Evolutionary conservation across 306 rosid species (phyloP), one percentile per base, ranked within the genome.

Genomic region (Quercus engelmannii): DNA sequence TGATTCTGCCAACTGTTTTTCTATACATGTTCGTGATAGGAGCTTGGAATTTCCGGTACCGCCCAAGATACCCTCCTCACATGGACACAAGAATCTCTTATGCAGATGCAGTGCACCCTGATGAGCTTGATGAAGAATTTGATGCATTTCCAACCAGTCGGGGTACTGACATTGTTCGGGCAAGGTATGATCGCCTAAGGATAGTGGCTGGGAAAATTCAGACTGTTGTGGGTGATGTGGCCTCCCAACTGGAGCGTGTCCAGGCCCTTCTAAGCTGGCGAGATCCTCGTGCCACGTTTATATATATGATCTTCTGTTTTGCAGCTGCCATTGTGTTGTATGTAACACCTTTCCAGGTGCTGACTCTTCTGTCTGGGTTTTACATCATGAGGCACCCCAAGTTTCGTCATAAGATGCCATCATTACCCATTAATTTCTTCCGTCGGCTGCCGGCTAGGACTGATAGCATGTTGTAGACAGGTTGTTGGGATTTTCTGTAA

Each of bases 1-100:
- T 96, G 5, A 91, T 96, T 77, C 78, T 96, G 52, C 99, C 99
- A 43, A 96, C 99, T 4, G 55, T 88, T 5, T 91, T 96, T 74
- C 92, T 96, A 0, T 96, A 96, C 93, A 88, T 96, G 99, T 91
- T 89, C 70, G 76, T 96, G 18, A 90, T 93, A 61, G 99, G 98
- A 17, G 46, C 91, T 81, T 96, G 99, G 99, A 89, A 93, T 41
- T 91, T 79, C 87, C 83, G 94, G 57, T 89, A 77, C 76, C 92
- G 98, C n/a, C 80, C 94, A 1, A 85, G 90, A 11, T 4, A 69
- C 33, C 99, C 99, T 77, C 98, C 97, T 18, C 97, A 96, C 71
- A 96, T 96, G 99, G 78, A 96, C 85, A 83, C 93, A 3, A 83
- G 76, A 76, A 71, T 91, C 78, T 93, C 99, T 55, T 83, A 83